Conservation (phyloP, 352 stramenopile species). For the Pythium rhizo-oryzae region DNA sequence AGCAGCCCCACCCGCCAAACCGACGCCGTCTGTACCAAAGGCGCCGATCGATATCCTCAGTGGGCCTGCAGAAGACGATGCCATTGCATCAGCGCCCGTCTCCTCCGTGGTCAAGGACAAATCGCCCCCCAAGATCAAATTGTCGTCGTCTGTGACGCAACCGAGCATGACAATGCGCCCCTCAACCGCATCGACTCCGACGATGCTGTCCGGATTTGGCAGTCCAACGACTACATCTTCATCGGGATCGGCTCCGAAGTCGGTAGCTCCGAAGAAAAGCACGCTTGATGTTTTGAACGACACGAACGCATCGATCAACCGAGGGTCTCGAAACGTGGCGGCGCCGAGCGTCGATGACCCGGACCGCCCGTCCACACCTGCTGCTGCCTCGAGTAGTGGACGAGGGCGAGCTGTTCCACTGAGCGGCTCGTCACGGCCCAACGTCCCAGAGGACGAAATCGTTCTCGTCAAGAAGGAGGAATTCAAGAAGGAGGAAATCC, state of each 20-base stretch:
- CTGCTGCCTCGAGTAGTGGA: slow-evolving; percentile 26
- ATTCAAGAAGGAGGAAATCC: slow-evolving; percentile 33
- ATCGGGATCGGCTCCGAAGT: neutral
- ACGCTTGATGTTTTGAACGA: slow-evolving; percentile 78
- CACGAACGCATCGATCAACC: slow-evolving; percentile 44
- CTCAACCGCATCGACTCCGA: slow-evolving; percentile 1
- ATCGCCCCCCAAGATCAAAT: slow-evolving; percentile 28
- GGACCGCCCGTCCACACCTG: slow-evolving; percentile 26
- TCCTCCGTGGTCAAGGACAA: slow-evolving; percentile 36
- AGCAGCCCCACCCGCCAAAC: slow-evolving; percentile 24
- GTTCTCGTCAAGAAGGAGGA: slow-evolving; percentile 72
- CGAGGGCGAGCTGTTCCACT: slow-evolving; percentile 55
- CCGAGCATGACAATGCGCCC: slow-evolving; percentile 20
- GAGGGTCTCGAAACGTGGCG: slow-evolving; percentile 9
- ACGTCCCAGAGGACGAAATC: slow-evolving; percentile 70
- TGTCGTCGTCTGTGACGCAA: neutral
- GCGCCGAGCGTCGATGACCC: slow-evolving; percentile 4
- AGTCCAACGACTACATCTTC: neutral
- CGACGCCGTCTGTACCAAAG: slow-evolving; percentile 19
- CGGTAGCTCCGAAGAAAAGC: slow-evolving; percentile 47
- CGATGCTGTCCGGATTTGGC: slow-evolving; percentile 6
- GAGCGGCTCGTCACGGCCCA: slow-evolving; percentile 48
- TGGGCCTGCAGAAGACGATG: slow-evolving; percentile 23
- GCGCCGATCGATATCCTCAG: slow-evolving; percentile 47
- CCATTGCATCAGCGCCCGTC: slow-evolving; percentile 21